phyloP scores from a whole-genome alignment of 2,329 filamentous ascomycete species.

The Apiospora saccharicola region DNA sequence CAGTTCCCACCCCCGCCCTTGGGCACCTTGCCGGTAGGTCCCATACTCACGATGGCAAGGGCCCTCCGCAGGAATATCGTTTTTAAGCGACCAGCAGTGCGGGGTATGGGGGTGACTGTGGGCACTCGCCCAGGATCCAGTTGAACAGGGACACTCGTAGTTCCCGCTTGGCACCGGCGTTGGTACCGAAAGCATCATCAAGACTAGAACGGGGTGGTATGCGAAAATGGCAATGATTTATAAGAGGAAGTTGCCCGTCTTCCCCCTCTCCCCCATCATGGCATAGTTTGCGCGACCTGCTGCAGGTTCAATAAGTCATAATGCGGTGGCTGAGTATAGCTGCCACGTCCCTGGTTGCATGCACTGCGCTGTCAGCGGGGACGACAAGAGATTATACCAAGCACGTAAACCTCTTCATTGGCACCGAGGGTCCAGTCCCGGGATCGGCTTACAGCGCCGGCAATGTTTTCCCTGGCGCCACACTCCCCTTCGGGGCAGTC shows the following conservation, averaged over 20 bases:
- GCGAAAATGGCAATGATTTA: not conserved
- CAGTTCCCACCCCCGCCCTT: not conserved
- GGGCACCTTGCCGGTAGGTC: not conserved
- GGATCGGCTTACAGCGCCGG: slow-evolving; percentile 53
- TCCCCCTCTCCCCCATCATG: not conserved
- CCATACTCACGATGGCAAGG: not conserved
- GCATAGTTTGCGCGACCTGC: not conserved
- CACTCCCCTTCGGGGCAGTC: slow-evolving; percentile 52
- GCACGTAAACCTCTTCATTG: slow-evolving; percentile 33
- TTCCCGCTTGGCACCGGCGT: slow-evolving; percentile 12
- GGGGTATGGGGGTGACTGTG: slow-evolving; percentile 6
- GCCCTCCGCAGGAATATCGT: not conserved
- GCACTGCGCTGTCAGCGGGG: not conserved
- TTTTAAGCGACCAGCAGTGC: not conserved
- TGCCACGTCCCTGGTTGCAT: not conserved
- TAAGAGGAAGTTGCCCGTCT: not conserved
- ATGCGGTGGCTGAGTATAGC: not conserved
- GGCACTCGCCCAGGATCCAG: not conserved
- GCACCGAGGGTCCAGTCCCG: slow-evolving; percentile 53
- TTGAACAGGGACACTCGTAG: not conserved
- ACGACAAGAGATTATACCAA: slow-evolving; percentile 14
- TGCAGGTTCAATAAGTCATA: not conserved
- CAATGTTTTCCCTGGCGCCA: slow-evolving; percentile 53
- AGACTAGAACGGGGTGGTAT: not conserved
- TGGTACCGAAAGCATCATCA: not conserved